Percentiles rank a stretch among this genome's conserved stretches.
phyloP scores from a whole-genome alignment of 805 yeast genomes.

The Zygosaccharomyces bailii region DNA sequence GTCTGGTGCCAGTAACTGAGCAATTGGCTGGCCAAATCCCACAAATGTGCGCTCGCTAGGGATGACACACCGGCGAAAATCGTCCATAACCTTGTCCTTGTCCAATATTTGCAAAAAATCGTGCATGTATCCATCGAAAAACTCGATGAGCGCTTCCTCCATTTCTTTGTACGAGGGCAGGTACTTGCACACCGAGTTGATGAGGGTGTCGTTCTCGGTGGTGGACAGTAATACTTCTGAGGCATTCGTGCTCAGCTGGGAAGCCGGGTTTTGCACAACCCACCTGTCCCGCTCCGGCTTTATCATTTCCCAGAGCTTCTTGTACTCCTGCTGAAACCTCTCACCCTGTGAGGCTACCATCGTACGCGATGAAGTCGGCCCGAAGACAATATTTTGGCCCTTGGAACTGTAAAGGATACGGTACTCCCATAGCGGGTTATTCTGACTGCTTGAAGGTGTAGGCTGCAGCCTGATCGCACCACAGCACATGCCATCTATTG shows the following conservation, averaged over 20 bases:
- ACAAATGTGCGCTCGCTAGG: conserved; percentile 3
- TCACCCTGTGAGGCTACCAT: conserved; percentile 19
- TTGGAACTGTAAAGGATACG: conserved; percentile 11
- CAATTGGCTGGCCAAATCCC: conserved; percentile 8
- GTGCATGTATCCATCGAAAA: conserved; percentile 19
- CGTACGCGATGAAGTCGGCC: conserved; percentile 32
- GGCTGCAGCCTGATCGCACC: conserved; percentile 1
- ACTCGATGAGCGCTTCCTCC: conserved; percentile 12
- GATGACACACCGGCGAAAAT: conserved; percentile 16
- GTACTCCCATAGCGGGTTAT: conserved; percentile 16
- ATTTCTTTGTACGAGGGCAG: conserved; percentile 19
- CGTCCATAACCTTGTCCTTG: conserved; percentile 17
- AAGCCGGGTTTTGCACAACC: conserved; percentile 12
- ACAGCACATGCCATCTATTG: neutral
- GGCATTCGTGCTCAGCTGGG: conserved; percentile 4
- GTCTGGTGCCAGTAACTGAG: conserved; percentile 11
- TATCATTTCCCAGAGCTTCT: conserved; percentile 23
- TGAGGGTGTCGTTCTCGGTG: conserved; percentile 7
- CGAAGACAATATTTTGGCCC: conserved; percentile 22
- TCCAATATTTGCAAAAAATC: conserved; percentile 20
- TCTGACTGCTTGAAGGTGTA: neutral
- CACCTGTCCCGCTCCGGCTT: conserved; percentile 23
- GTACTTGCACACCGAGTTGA: conserved; percentile 11
- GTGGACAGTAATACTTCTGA: conserved; percentile 3
- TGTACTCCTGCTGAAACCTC: conserved; percentile 21